These are phyloP conservation scores for Scutellaria galericulata DNA, from an alignment of 257 asterid species.

Conservation along the genomic window DNA sequence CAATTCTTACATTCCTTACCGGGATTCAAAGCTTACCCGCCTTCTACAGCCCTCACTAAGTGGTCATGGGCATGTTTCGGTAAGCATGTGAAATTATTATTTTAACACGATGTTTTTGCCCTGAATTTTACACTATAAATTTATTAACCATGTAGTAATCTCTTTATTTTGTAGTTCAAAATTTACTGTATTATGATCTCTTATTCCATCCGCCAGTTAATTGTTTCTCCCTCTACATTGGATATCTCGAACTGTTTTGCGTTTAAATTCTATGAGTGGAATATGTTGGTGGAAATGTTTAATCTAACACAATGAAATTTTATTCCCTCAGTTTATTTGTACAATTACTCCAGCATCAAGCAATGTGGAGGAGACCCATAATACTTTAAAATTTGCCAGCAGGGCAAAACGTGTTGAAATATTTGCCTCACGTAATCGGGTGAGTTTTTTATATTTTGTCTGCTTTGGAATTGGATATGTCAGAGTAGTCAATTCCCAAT, in stretches of 20 bases:
- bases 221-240: conserved; percentile 34
- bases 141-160: conserved; percentile 16
- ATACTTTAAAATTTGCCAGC: conserved; percentile 96
- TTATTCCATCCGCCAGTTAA: conserved; percentile 18
- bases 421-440: conserved; percentile 91
- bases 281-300: conserved; percentile 25
- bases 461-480: conserved; percentile 29
- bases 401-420: conserved; percentile 98
- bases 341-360: conserved; percentile 98
- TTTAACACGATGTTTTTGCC: conserved; percentile 13
- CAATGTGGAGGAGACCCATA: conserved; percentile 93
- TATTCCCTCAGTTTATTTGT: conserved; percentile 75
- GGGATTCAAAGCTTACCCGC: conserved; percentile 97
- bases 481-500: conserved; percentile 10
- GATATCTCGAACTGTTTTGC: background rate
- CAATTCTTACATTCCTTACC: conserved; percentile 77
- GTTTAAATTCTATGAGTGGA: conserved; percentile 19
- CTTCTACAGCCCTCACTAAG: conserved; percentile 93
- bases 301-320: conserved; percentile 1
- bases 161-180: conserved; percentile 18
- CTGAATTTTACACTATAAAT: background rate
- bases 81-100: conserved; percentile 51
- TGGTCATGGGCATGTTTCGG: conserved; percentile 99
- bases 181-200: background rate
- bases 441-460: conserved; percentile 40